Conservation (phyloP, 306 rosid species). For the Pyrus communis region DNA sequence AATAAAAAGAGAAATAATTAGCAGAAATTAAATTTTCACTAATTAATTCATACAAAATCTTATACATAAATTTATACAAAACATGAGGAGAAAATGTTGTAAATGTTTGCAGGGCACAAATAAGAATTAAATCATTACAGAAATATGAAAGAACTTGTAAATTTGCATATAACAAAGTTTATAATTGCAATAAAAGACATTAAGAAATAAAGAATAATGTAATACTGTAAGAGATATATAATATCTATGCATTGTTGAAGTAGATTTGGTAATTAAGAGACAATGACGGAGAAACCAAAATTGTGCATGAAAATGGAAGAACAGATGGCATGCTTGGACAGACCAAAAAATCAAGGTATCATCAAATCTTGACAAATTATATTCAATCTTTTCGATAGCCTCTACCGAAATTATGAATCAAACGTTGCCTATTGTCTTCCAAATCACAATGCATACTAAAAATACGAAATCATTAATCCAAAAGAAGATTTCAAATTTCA, state of each 20-base stretch:
- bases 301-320: not conserved
- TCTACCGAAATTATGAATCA: not conserved
- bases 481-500: not conserved
- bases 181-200: not conserved
- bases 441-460: not conserved
- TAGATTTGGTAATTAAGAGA: conserved; percentile 13
- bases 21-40: not conserved
- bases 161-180: not conserved
- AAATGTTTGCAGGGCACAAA: too few species aligned
- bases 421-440: not conserved
- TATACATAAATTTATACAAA: too few species aligned
- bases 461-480: not conserved
- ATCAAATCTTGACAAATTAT: not conserved
- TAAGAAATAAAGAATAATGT: not conserved
- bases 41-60: not conserved
- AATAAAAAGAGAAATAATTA: not conserved
- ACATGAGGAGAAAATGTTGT: not conserved
- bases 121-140: not conserved
- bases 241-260: conserved; percentile 17
- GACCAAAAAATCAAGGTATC: not conserved
- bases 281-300: conserved; percentile 9
- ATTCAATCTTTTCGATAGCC: not conserved
- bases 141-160: not conserved
- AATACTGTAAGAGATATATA: not conserved
- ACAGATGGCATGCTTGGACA: not conserved